Evolutionary conservation across 1,284 basidiomycete genomes (phyloP).

Genomic region (Cutaneotrichosporon sp.): DNA sequence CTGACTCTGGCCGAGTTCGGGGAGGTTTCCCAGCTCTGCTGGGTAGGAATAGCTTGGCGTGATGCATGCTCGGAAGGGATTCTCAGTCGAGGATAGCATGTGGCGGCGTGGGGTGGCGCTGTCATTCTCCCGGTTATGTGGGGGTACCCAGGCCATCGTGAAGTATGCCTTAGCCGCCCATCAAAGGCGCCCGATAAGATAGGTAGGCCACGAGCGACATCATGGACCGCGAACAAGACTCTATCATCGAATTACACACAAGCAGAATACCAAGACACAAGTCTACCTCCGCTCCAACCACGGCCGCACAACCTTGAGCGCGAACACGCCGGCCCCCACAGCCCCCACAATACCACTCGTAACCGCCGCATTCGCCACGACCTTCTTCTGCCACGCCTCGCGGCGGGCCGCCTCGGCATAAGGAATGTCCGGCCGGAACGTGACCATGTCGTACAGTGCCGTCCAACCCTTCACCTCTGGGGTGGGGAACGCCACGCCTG

Average conservation of each 20-base stretch:
- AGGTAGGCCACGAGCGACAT: neutral
- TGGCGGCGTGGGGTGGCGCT: no score
- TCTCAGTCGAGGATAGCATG: no score
- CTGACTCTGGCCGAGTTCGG: neutral
- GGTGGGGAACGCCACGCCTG: conserved; percentile 49
- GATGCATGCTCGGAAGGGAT: no score
- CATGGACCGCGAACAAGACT: neutral
- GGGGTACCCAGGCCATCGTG: no score
- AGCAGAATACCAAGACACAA: neutral
- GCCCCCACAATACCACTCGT: neutral
- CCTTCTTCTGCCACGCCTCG: conserved; percentile 48
- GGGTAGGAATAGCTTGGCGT: no score
- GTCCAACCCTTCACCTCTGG: conserved; percentile 72
- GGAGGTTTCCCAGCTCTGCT: neutral
- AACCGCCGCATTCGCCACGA: conserved; percentile 25
- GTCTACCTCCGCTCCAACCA: neutral
- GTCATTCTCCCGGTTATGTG: no score
- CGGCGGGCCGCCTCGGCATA: conserved; percentile 62
- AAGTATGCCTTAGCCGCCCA: no score
- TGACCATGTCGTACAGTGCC: conserved; percentile 94
- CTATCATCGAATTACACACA: neutral
- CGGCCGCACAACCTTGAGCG: neutral
- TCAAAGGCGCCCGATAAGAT: neutral
- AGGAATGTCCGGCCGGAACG: conserved; percentile 89
- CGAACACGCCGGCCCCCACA: neutral